Percentiles rank a stretch among this genome's conserved stretches.
These are phyloP conservation scores for Suillus alpinus DNA, from an alignment of 768 basidiomycete genomes.

Conservation along the genomic window DNA sequence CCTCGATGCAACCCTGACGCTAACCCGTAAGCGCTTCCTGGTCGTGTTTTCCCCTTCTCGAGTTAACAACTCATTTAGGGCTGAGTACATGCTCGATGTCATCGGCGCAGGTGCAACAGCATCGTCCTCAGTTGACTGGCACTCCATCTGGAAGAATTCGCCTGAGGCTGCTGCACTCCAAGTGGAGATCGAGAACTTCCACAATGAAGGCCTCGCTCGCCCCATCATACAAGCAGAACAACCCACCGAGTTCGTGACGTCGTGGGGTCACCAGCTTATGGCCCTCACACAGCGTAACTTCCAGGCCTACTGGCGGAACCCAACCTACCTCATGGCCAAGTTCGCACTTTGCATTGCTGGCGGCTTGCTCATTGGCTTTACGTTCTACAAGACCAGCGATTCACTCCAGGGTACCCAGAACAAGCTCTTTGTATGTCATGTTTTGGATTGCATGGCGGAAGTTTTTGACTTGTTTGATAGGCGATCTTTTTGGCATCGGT, in stretches of 20 bases:
- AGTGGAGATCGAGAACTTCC: constrained; percentile 46
- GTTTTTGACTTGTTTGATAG: constrained; percentile 24
- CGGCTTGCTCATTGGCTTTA: constrained; percentile 59
- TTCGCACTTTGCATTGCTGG: constrained; percentile 50
- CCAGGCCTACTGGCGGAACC: constrained; percentile 51
- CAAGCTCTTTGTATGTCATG: constrained; percentile 54
- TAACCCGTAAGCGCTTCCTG: constrained; percentile 55
- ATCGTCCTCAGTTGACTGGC: constrained; percentile 82
- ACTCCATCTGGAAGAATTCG: constrained; percentile 78
- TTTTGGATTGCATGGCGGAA: neutral
- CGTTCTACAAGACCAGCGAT: constrained; percentile 56
- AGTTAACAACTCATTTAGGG: constrained; percentile 13
- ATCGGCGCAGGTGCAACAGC: constrained; percentile 80
- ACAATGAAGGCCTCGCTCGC: constrained; percentile 42
- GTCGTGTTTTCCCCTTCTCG: neutral
- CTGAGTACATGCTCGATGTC: constrained; percentile 79
- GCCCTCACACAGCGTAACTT: constrained; percentile 45
- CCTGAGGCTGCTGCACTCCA: constrained; percentile 47
- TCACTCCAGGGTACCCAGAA: constrained; percentile 60
- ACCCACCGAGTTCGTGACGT: constrained; percentile 48
- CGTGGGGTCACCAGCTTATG: constrained; percentile 48
- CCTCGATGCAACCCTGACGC: constrained; percentile 63
- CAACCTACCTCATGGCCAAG: constrained; percentile 61
- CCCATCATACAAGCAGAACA: constrained; percentile 38
- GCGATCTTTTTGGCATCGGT: constrained; percentile 58